Evolutionary conservation across 2,329 filamentous ascomycete genomes (phyloP), one percentile per base, ranked within the genome.

Genomic region (Claviceps paspali): DNA sequence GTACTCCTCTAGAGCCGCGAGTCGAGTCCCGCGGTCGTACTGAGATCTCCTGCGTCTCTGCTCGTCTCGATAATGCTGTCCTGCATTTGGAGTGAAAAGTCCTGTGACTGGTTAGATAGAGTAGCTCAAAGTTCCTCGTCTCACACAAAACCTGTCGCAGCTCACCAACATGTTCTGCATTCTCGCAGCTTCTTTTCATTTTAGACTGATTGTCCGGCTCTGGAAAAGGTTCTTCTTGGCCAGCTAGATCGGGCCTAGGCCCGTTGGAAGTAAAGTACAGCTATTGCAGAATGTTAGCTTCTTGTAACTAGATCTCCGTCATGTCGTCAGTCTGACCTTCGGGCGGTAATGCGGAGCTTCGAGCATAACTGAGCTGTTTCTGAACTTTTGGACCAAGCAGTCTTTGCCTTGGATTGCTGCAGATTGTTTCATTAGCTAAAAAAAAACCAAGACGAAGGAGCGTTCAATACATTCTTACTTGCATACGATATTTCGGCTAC

Each of bases 341-440:
- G 91, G 91, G 1, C 85, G 78, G 50, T 85, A 93, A 36, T 80
- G 76, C 1, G 75, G 67, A 9, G 77, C 73, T 59, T 96, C 87
- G 1, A 88, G 67, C 85, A 96, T 95, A 22, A 98, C 86, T 0
- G 85, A 88, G 28, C 85, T 94, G 62, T 98, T 98, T 26, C 91
- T 79, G 52, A 98, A 98, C 54, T 96, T 95, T 55, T 92, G 82
- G 6, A 95, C 75, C 0, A 96, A 68, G 45, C 84, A 88, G 52
- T 94, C 86, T 44, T 81, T 80, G 32, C 91, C 91, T 63, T 98
- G 91, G 41, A 94, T 88, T 10, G 87, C 82, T 86, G 22, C 10
- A 21, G 24, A 14, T 22, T 29, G 26, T 30, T 29, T 18, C 15
- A 14, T 19, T 14, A 32, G 19, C 14, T 33, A 10, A 17, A 9